These are phyloP conservation scores for Leishmania arabica DNA, from an alignment of 208 protist species.

Conservation along the genomic window DNA sequence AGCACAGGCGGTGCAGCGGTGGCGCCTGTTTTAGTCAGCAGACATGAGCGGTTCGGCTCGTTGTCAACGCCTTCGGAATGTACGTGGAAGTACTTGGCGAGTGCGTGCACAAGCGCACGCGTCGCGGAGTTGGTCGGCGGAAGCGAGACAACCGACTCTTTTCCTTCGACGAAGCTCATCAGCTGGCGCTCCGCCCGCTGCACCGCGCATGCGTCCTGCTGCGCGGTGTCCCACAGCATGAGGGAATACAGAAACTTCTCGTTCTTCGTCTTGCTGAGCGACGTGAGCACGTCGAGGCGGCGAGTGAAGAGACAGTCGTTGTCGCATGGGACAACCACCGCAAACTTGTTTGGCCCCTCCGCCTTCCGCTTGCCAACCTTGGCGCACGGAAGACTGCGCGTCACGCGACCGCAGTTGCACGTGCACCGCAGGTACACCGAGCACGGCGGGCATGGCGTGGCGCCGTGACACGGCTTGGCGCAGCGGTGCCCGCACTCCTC, in stretches of 20 bases:
- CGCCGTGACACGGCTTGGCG: slow-evolving; percentile 50
- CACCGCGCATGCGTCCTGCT: slow-evolving; percentile 24
- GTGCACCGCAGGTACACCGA: slow-evolving; percentile 28
- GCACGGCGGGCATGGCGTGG: slow-evolving; percentile 53
- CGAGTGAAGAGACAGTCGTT: slow-evolving; percentile 37
- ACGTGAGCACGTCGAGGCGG: slow-evolving; percentile 30
- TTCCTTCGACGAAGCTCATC: slow-evolving; percentile 42
- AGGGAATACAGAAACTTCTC: slow-evolving; percentile 57
- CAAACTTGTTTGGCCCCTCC: slow-evolving; percentile 28
- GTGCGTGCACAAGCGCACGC: slow-evolving; percentile 58
- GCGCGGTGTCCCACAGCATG: slow-evolving; percentile 53
- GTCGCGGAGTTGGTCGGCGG: slow-evolving; percentile 42
- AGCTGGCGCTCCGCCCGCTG: slow-evolving; percentile 49
- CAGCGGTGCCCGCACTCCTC: slow-evolving; percentile 66
- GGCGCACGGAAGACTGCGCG: slow-evolving; percentile 42
- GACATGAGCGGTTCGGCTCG: slow-evolving; percentile 50
- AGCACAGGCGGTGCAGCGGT: slow-evolving; percentile 42
- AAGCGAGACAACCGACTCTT: slow-evolving; percentile 36
- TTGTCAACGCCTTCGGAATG: slow-evolving; percentile 50
- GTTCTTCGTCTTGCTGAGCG: slow-evolving; percentile 26
- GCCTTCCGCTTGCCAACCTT: slow-evolving; percentile 32
- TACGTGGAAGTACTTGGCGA: slow-evolving; percentile 68
- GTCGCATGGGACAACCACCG: slow-evolving; percentile 33
- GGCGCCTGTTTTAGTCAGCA: slow-evolving; percentile 52
- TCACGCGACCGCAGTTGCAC: slow-evolving; percentile 60